A percentile compares a stretch with the other conserved stretches of the same genome.
These are phyloP conservation scores for Penicillium sp. DNA, from an alignment of 2,329 filamentous ascomycete species.

Conservation along the genomic window DNA sequence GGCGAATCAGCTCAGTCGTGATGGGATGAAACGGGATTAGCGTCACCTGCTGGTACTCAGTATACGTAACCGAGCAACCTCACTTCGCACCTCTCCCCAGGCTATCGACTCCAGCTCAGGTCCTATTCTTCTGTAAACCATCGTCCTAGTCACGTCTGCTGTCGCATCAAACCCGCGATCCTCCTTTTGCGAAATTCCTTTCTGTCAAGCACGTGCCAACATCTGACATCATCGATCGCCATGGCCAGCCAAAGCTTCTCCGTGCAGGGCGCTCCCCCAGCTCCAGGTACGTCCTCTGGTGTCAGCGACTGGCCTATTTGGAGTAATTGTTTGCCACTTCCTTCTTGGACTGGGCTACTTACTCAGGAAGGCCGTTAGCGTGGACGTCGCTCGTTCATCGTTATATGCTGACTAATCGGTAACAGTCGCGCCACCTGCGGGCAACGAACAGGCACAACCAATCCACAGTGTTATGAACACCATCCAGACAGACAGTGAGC, in stretches of 20 bases:
- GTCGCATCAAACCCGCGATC: constrained; percentile 18
- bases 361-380: neutral
- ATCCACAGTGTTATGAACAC: constrained; percentile 15
- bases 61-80: constrained; percentile 38
- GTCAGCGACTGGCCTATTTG: neutral
- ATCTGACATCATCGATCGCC: constrained; percentile 24
- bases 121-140: constrained; percentile 7
- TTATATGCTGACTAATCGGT: constrained; percentile 22
- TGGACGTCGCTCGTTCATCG: neutral
- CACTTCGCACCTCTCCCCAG: constrained; percentile 18
- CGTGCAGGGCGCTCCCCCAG: constrained; percentile 11
- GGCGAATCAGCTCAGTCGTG: constrained; percentile 18
- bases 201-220: constrained; percentile 3
- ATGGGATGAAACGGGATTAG: constrained; percentile 24
- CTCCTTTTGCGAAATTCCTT: constrained; percentile 1
- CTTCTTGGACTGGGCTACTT: neutral
- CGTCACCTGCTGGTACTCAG: constrained; percentile 26
- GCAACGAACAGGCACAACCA: constrained; percentile 14
- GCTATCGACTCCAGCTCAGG: constrained; percentile 12
- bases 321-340: constrained; percentile 2
- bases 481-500: constrained; percentile 12
- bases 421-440: constrained; percentile 8
- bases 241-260: constrained; percentile 27
- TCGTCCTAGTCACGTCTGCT: constrained; percentile 5
- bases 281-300: constrained; percentile 24